A percentile compares a stretch with the other conserved stretches of the same genome.
Evolutionary conservation across 83 land plant genomes (phyloP).

Genomic region (Isoetes engelmannii): DNA sequence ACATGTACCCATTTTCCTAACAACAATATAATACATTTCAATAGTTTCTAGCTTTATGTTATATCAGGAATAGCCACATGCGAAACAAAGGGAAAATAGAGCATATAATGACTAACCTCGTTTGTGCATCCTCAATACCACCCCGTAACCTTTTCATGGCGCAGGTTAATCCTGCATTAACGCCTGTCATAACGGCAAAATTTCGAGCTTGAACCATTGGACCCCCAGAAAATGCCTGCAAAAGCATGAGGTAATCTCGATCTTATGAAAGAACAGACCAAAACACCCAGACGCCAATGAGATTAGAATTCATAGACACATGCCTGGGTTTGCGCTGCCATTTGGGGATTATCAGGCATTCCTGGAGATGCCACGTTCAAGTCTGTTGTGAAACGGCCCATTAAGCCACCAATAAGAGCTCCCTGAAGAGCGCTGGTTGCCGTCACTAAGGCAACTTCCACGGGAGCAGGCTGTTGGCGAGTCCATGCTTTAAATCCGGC

Average conservation of each 20-base stretch:
- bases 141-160: constrained; percentile 70
- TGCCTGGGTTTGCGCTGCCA: constrained; percentile 28
- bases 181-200: constrained; percentile 91
- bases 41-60: too few relatives aligned
- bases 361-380: constrained; percentile 16
- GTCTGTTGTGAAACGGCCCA: constrained; percentile 31
- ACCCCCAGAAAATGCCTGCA: constrained; percentile 77
- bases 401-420: constrained; percentile 32
- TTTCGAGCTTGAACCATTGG: constrained; percentile 85
- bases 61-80: too few relatives aligned
- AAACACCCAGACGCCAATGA: background rate
- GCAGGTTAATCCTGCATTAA: constrained; percentile 75
- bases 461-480: constrained; percentile 24
- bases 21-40: too few relatives aligned
- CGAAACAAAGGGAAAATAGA: background rate
- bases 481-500: constrained; percentile 25
- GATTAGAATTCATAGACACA: background rate
- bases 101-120: constrained; percentile 36
- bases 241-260: background rate
- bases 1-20: background rate
- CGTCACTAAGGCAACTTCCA: constrained; percentile 33
- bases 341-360: constrained; percentile 18
- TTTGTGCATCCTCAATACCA: constrained; percentile 76
- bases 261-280: background rate
- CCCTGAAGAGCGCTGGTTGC: constrained; percentile 32